These are phyloP conservation scores for Cordyceps farinosa DNA, from an alignment of 2,329 filamentous ascomycete species.

Conservation along the genomic window DNA sequence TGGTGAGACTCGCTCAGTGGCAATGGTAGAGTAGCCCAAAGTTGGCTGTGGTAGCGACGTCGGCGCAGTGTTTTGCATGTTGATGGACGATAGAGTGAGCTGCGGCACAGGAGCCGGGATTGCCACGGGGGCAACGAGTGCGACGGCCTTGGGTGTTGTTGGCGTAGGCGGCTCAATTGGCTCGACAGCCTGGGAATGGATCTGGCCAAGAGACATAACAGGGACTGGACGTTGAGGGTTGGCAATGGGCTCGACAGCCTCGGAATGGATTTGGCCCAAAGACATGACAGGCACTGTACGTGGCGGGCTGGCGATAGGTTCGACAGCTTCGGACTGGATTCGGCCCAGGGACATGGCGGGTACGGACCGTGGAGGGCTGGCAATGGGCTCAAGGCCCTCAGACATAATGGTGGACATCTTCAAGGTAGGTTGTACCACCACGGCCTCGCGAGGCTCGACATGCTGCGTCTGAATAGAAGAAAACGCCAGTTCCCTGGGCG, in stretches of 20 bases:
- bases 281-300: conserved; percentile 26
- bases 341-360: conserved; percentile 27
- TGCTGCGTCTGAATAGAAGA: conserved; percentile 44
- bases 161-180: conserved; percentile 25
- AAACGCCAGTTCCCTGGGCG: conserved; percentile 37
- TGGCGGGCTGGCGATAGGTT: conserved; percentile 29
- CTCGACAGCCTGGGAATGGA: conserved; percentile 30
- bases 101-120: conserved; percentile 22
- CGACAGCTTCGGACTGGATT: conserved; percentile 29
- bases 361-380: conserved; percentile 23
- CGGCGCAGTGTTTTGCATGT: conserved; percentile 27
- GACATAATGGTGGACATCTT: conserved; percentile 27
- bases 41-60: conserved; percentile 28
- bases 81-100: conserved; percentile 30
- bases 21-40: conserved; percentile 21
- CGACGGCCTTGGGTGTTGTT: conserved; percentile 20
- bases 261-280: conserved; percentile 25
- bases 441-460: conserved; percentile 38
- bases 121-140: conserved; percentile 11
- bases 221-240: conserved; percentile 25
- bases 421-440: conserved; percentile 24
- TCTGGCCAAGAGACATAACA: conserved; percentile 25
- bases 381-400: conserved; percentile 29
- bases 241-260: conserved; percentile 30
- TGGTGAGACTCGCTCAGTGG: conserved; percentile 23